Conservation (phyloP, 2,329 filamentous ascomycete species). For the Colletotrichum sp. region DNA sequence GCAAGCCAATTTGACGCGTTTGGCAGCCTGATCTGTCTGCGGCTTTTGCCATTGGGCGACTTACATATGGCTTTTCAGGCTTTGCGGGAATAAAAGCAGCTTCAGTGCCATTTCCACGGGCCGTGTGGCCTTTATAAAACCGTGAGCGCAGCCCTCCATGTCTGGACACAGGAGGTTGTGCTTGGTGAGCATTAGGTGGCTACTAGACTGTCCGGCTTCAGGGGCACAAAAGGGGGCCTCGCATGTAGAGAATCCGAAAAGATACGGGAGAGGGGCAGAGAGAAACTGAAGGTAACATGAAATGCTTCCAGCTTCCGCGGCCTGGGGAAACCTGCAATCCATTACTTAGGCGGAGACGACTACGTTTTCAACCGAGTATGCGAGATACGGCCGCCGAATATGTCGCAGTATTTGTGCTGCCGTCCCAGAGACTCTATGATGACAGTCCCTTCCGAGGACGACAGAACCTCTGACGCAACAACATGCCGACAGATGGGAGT, state of each 20-base stretch:
- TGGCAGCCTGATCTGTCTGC: not conserved
- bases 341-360: not conserved
- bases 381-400: not conserved
- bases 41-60: too few relatives aligned
- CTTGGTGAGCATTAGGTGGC: not conserved
- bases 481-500: too few relatives aligned
- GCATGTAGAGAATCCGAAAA: not conserved
- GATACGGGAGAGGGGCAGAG: not conserved
- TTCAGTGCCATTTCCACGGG: not conserved
- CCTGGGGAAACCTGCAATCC: not conserved
- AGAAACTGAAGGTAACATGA: too few relatives aligned
- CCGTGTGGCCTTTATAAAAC: not conserved
- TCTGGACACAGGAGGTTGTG: not conserved
- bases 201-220: not conserved
- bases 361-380: not conserved
- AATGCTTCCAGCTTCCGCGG: too few relatives aligned
- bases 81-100: accelerated
- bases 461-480: too few relatives aligned
- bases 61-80: not conserved
- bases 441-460: too few relatives aligned
- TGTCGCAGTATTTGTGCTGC: not conserved
- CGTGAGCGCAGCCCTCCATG: accelerated
- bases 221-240: not conserved
- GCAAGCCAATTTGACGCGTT: not conserved
- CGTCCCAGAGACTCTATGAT: not conserved